phyloP scores from a whole-genome alignment of 2,329 filamentous ascomycete genomes.

The Microcyclosporella mali region DNA sequence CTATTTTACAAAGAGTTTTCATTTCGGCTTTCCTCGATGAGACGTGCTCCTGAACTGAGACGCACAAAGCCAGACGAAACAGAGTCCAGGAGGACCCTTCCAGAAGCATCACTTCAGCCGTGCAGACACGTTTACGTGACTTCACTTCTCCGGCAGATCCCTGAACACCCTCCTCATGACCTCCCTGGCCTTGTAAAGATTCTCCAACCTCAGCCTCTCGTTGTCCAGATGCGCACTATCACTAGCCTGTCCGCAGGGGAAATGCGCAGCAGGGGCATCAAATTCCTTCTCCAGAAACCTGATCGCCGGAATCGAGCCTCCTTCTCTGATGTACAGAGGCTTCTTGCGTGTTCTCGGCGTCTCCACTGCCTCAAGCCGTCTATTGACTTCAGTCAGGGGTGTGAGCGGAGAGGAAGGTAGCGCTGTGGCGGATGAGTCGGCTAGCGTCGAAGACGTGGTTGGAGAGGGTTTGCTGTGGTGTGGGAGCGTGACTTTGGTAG shows the following conservation, averaged over 20 bases:
- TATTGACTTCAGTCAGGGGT: constrained; percentile 22
- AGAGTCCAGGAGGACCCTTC: no score
- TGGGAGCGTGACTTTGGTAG: constrained; percentile 9
- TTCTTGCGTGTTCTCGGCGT: constrained; percentile 36
- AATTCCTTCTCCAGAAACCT: constrained; percentile 94
- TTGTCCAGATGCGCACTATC: constrained; percentile 93
- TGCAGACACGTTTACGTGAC: neutral
- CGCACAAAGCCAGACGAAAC: no score
- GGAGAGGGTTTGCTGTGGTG: constrained; percentile 36
- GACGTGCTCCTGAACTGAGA: no score
- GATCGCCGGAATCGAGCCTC: constrained; percentile 90
- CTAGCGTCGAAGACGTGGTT: constrained; percentile 48
- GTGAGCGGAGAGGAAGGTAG: constrained; percentile 25
- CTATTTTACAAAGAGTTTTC: no score
- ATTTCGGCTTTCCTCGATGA: no score
- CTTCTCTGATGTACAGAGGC: constrained; percentile 90
- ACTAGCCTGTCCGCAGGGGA: constrained; percentile 91
- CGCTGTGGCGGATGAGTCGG: constrained; percentile 37
- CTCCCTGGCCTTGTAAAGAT: constrained; percentile 83
- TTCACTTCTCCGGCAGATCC: constrained; percentile 27
- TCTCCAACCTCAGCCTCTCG: constrained; percentile 80
- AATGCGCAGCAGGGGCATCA: constrained; percentile 77
- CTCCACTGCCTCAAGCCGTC: constrained; percentile 28
- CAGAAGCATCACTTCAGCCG: no score
- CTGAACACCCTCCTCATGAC: constrained; percentile 82